These are phyloP conservation scores for Macrophomina tecta DNA, from an alignment of 2,329 filamentous ascomycete genomes.

Conservation along the genomic window DNA sequence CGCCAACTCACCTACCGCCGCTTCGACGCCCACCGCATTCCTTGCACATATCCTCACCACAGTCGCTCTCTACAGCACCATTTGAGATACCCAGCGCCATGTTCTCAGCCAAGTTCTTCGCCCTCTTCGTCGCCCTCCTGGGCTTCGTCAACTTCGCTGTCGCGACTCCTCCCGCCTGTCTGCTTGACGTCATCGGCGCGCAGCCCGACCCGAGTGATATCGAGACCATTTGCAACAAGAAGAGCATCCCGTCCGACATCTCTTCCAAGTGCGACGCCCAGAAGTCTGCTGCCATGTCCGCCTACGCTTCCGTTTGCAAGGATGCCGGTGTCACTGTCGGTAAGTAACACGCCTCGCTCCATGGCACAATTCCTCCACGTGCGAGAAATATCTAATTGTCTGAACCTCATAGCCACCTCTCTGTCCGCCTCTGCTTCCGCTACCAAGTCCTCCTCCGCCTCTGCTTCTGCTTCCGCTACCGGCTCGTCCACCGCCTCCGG, in stretches of 20 bases:
- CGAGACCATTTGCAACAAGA: slow-evolving; percentile 29
- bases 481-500: slow-evolving; percentile 5
- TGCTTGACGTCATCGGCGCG: slow-evolving; percentile 27
- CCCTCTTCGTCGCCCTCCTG: slow-evolving; percentile 29
- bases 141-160: slow-evolving; percentile 28
- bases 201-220: slow-evolving; percentile 28
- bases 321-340: slow-evolving; percentile 22
- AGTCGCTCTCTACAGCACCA: background rate
- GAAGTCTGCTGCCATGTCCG: slow-evolving; percentile 22
- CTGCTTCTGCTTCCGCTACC: slow-evolving; percentile 6
- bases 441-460: background rate
- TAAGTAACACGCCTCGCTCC: background rate
- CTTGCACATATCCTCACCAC: background rate
- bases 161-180: slow-evolving; percentile 30
- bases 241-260: slow-evolving; percentile 20
- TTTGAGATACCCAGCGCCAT: slow-evolving; percentile 24
- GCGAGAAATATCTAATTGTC: background rate
- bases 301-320: slow-evolving; percentile 29
- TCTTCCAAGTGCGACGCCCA: slow-evolving; percentile 18
- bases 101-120: slow-evolving; percentile 28
- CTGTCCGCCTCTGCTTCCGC: background rate
- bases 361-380: background rate
- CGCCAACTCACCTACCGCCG: background rate
- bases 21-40: background rate
- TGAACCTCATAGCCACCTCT: background rate